Percentiles rank a stretch among this genome's conserved stretches.
phyloP scores from a whole-genome alignment of 768 basidiomycete species.

The Lactifluus hygrophoroides region DNA sequence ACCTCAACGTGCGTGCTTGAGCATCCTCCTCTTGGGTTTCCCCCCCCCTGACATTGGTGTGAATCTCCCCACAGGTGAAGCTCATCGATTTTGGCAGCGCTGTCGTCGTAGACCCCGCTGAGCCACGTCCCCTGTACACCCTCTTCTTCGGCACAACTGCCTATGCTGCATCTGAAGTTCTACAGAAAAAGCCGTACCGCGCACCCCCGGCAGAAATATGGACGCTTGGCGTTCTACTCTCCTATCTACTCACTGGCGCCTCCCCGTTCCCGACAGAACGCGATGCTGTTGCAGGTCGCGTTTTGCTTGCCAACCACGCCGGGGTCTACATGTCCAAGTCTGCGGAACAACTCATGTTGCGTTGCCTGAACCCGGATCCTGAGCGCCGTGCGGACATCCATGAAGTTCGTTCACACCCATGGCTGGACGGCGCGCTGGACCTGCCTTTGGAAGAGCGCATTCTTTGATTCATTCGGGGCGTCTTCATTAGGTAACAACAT shows the following conservation, averaged over 20 bases:
- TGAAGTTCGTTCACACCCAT: constrained; percentile 77
- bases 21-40: not conserved
- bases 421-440: constrained; percentile 45
- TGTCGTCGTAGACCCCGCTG: constrained; percentile 55
- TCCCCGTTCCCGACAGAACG: constrained; percentile 88
- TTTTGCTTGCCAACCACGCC: constrained; percentile 34
- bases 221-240: constrained; percentile 92
- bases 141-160: constrained; percentile 92
- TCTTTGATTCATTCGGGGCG: not conserved
- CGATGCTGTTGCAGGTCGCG: constrained; percentile 62
- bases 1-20: constrained; percentile 47
- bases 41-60: constrained; percentile 13
- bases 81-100: constrained; percentile 95
- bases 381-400: constrained; percentile 68
- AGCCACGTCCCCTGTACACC: constrained; percentile 58
- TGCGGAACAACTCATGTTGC: constrained; percentile 55
- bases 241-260: constrained; percentile 85
- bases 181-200: constrained; percentile 80
- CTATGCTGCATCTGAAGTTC: constrained; percentile 92
- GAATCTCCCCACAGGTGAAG: constrained; percentile 55
- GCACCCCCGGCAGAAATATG: constrained; percentile 94
- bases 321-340: constrained; percentile 22
- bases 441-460: constrained; percentile 13
- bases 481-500: not conserved
- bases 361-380: constrained; percentile 82